Evolutionary conservation across 257 asterid species (phyloP).

Genomic region (Solanum dulcamara): DNA sequence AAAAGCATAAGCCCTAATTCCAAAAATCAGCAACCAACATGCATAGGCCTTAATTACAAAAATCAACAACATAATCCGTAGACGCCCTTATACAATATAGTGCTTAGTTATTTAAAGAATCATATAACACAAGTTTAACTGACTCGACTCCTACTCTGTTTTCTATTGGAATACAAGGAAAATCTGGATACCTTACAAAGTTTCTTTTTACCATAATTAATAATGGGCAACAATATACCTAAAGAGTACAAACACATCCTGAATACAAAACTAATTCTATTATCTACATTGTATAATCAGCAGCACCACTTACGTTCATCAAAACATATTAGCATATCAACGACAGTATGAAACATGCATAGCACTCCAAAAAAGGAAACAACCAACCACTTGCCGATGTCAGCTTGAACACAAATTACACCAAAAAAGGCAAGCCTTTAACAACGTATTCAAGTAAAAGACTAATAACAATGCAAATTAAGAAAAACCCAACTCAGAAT

Average conservation of each 20-base stretch:
- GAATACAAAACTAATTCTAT: not conserved
- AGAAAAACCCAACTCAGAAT: not conserved
- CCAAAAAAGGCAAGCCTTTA: not conserved
- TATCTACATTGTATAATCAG: not conserved
- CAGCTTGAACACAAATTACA: not conserved
- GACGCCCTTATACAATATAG: not conserved
- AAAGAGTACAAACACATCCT: not conserved
- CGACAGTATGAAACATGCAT: not conserved
- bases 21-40: not conserved
- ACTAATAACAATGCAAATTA: not conserved
- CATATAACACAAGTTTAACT: not conserved
- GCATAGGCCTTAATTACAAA: not conserved
- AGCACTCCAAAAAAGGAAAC: not conserved
- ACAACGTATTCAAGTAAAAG: not conserved
- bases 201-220: not conserved
- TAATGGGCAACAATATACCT: not conserved
- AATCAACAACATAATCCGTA: not conserved
- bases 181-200: not conserved
- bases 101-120: not conserved
- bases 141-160: not conserved
- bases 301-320: not conserved
- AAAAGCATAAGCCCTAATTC: not conserved
- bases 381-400: not conserved
- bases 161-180: not conserved
- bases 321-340: not conserved